Conservation (phyloP, 2,329 filamentous ascomycete species). For the Periconia sp. region DNA sequence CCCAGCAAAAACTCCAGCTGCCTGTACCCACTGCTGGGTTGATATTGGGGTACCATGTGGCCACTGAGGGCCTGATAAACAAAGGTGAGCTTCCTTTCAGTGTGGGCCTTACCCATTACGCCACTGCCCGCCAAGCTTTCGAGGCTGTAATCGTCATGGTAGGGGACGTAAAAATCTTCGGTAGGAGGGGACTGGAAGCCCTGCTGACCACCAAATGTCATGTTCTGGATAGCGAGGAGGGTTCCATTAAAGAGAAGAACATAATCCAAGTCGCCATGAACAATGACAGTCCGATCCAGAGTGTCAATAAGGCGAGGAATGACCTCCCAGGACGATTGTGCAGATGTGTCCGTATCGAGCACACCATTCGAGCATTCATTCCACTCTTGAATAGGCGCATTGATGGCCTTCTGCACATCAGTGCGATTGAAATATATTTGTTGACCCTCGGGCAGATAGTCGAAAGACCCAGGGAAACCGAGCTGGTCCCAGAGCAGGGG, state of each 20-base stretch:
- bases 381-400: slow-evolving; percentile 63
- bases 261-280: slow-evolving; percentile 70
- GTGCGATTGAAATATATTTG: slow-evolving; percentile 69
- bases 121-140: slow-evolving; percentile 62
- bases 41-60: slow-evolving; percentile 70
- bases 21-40: slow-evolving; percentile 67
- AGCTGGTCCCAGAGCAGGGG: slow-evolving; percentile 70
- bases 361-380: slow-evolving; percentile 57
- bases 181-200: slow-evolving; percentile 66
- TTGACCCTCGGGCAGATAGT: slow-evolving; percentile 65
- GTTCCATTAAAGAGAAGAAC: slow-evolving; percentile 70
- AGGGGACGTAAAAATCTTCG: slow-evolving; percentile 70
- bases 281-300: slow-evolving; percentile 71
- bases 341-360: slow-evolving; percentile 54
- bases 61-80: slow-evolving; percentile 65
- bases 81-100: slow-evolving; percentile 75
- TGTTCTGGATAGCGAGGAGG: slow-evolving; percentile 73
- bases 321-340: slow-evolving; percentile 58
- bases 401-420: slow-evolving; percentile 69
- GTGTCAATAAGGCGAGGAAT: slow-evolving; percentile 73
- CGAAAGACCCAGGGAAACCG: slow-evolving; percentile 65
- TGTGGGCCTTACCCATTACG: slow-evolving; percentile 68
- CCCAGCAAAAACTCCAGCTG: slow-evolving; percentile 77
- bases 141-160: slow-evolving; percentile 53
- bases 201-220: slow-evolving; percentile 73